A percentile compares a stretch with the other conserved stretches of the same genome.
phyloP scores from a whole-genome alignment of 2,329 filamentous ascomycete species.

The Massarina eburnea region DNA sequence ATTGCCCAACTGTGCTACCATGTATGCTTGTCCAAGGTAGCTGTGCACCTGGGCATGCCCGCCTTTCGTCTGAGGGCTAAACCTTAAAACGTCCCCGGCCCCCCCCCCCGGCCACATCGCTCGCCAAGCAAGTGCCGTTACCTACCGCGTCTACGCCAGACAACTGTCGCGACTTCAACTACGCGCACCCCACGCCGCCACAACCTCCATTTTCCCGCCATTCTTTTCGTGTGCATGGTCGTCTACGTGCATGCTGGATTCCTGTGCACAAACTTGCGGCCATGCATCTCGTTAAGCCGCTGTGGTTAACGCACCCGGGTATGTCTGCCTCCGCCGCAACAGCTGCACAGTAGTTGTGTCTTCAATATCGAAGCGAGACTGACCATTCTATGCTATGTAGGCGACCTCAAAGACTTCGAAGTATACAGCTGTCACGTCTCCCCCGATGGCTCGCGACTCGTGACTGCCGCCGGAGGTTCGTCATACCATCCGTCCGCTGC shows the following conservation, averaged over 20 bases:
- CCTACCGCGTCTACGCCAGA: slow-evolving; percentile 37
- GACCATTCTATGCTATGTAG: slow-evolving; percentile 46
- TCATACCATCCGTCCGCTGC: slow-evolving; percentile 11
- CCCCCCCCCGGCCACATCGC: too few species aligned
- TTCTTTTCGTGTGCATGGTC: slow-evolving; percentile 21
- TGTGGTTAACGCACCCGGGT: slow-evolving; percentile 94
- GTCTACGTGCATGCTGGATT: slow-evolving; percentile 27
- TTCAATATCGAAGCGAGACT: slow-evolving; percentile 7
- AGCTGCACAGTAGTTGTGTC: slow-evolving; percentile 1
- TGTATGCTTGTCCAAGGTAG: too few species aligned
- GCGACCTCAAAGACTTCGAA: slow-evolving; percentile 97
- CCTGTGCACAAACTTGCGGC: slow-evolving; percentile 22
- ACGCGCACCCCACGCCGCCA: slow-evolving; percentile 19
- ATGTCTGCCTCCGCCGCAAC: slow-evolving; percentile 33
- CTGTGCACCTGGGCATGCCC: too few species aligned
- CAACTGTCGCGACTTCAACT: slow-evolving; percentile 29
- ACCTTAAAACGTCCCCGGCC: slow-evolving; percentile 26
- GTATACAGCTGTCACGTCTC: slow-evolving; percentile 98
- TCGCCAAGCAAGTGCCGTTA: slow-evolving; percentile 28
- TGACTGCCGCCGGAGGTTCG: slow-evolving; percentile 89
- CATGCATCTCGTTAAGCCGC: slow-evolving; percentile 78
- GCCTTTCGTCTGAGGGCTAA: slow-evolving; percentile 30
- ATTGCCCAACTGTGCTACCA: too few species aligned
- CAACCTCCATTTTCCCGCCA: slow-evolving; percentile 2
- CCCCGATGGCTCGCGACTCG: slow-evolving; percentile 86